Conservation (phyloP, 768 basidiomycete species). For the Pulveroboletus sp. region DNA sequence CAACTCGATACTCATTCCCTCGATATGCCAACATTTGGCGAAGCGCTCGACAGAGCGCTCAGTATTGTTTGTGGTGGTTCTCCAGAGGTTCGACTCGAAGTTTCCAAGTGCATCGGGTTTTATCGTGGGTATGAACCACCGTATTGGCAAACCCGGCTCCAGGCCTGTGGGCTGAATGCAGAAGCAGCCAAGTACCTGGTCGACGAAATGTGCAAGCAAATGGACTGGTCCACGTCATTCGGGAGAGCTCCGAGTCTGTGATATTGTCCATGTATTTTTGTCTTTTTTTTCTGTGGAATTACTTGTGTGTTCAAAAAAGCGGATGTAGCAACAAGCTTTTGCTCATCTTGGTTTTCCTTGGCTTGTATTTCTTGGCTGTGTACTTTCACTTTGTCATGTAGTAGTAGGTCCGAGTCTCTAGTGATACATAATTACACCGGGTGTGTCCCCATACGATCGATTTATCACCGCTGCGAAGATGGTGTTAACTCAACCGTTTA, state of each 20-base stretch:
- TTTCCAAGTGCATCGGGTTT: conserved; percentile 23
- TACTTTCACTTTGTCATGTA: too few relatives aligned
- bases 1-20: conserved; percentile 2
- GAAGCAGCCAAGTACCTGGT: conserved; percentile 18
- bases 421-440: too few relatives aligned
- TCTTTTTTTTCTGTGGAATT: not conserved
- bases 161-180: conserved; percentile 17
- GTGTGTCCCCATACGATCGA: too few relatives aligned
- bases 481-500: too few relatives aligned
- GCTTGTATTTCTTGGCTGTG: too few relatives aligned
- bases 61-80: conserved; percentile 13
- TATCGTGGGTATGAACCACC: conserved; percentile 24
- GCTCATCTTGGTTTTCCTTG: too few relatives aligned
- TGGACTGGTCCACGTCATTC: conserved; percentile 14
- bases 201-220: conserved; percentile 26
- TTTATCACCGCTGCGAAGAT: too few relatives aligned
- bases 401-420: too few relatives aligned
- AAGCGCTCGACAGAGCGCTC: conserved; percentile 22
- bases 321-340: conserved; percentile 1
- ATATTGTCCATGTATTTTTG: not conserved
- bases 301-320: not conserved
- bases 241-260: conserved; percentile 1
- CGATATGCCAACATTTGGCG: conserved; percentile 12
- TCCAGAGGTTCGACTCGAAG: conserved; percentile 16
- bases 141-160: conserved; percentile 26